phyloP scores from a whole-genome alignment of 345 rosid species.

The Citrus inodora region DNA sequence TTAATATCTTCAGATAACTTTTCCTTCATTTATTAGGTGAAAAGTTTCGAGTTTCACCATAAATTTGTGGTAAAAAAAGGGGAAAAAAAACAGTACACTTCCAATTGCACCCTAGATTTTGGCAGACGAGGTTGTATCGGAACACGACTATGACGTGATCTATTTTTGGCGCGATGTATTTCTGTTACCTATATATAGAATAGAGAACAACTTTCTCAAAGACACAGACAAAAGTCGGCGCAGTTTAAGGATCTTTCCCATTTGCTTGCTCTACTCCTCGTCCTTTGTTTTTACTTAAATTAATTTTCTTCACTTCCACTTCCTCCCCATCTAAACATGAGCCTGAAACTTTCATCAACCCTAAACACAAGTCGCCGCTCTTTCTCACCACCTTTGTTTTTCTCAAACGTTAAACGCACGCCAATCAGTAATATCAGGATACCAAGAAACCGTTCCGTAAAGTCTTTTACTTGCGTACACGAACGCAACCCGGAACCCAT shows the following conservation, averaged over 20 bases:
- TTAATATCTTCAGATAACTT: no score
- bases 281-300: background rate
- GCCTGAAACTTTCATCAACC: slow-evolving; percentile 24
- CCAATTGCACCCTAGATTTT: no score
- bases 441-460: background rate
- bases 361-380: background rate
- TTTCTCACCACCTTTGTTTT: background rate
- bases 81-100: no score
- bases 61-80: no score
- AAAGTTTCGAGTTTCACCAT: no score
- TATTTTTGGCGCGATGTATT: no score
- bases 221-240: background rate
- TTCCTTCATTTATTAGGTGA: no score
- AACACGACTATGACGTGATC: no score
- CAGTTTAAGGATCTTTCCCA: slow-evolving; percentile 17
- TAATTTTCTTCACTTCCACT: slow-evolving; percentile 7
- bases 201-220: no score
- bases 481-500: background rate
- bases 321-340: slow-evolving; percentile 30
- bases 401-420: background rate
- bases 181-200: no score
- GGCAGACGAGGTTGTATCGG: no score
- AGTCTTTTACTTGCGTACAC: background rate
- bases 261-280: background rate
- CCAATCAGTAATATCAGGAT: background rate